Base-by-base conservation (phyloP, 2,329 filamentous ascomycete genomes). In the Phaeoacremonium minimum region DNA sequence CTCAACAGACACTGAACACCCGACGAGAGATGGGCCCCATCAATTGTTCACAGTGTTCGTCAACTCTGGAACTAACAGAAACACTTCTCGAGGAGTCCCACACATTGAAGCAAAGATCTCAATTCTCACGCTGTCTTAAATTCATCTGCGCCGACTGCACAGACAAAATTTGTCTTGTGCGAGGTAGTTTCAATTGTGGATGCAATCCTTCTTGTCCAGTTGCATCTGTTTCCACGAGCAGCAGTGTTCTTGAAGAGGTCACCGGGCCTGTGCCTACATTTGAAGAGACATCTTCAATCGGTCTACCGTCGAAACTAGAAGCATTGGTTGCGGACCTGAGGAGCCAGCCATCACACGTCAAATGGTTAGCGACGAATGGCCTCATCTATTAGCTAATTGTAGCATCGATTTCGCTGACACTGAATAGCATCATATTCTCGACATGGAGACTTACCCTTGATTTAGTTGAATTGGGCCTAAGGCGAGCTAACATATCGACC, bases 381-480 rank as follows among this genome's bases (percentile, higher is more conserved):
- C 13, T 20, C 4, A 22, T 9, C 3, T 15, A 15, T 32, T 15
- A 9, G 8, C 15, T 2, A 18, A 16, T 20, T 9, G 15, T 37
- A 15, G 8, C 6, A 16, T 14, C 16, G 7, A 22, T 18, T 42
- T 22, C 45, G 30, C 30, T 46, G 22, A 39, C 18, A 6, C 2
- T 8, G 0, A 2, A 2, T 15, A 75, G 71, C 33, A 57, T 75
- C 13, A 61, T 76, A 0, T 77, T 77, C 38, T 74, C 71, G 0
- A 66, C 55, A 0, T 76, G 72, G 72, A 61, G 65, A 13, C 46
- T 63, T 9, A 73, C 64, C 0, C 64, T 77, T 2, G 62, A 74
- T 29, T 37, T 73, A 2, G 52, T 75, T 0, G 55, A 69, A 33
- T 43, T 40, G 1, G 66, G 61, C 0, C 49, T 77, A 1, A 42